Evolutionary conservation across 2,329 filamentous ascomycete genomes (phyloP).

Genomic region (Orbilia brochopaga): DNA sequence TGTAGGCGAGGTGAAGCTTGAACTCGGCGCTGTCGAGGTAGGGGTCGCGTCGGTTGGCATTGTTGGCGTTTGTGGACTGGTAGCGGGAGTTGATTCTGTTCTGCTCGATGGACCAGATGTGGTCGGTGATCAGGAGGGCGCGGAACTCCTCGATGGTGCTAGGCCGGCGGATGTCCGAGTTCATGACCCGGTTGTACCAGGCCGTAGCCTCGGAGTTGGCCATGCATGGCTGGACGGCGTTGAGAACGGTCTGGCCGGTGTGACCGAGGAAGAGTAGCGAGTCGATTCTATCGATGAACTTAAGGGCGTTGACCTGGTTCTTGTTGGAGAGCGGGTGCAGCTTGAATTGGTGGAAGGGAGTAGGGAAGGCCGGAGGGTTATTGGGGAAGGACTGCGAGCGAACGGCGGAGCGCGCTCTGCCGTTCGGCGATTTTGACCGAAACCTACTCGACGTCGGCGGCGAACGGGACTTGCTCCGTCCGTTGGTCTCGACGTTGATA

Average conservation of each 20-base stretch:
- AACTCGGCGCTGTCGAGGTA: constrained; percentile 51
- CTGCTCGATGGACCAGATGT: constrained; percentile 50
- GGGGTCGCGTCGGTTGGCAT: constrained; percentile 41
- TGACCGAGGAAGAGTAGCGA: constrained; percentile 48
- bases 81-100: constrained; percentile 38
- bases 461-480: constrained; percentile 30
- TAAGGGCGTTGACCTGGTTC: constrained; percentile 51
- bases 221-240: constrained; percentile 46
- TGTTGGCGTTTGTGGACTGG: constrained; percentile 32
- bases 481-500: constrained; percentile 28
- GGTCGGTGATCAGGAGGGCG: constrained; percentile 42
- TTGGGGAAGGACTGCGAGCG: constrained; percentile 40
- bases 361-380: constrained; percentile 44
- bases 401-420: constrained; percentile 23
- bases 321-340: constrained; percentile 48
- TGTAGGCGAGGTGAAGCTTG: constrained; percentile 49
- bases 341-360: constrained; percentile 49
- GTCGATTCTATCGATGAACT: constrained; percentile 50
- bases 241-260: constrained; percentile 31
- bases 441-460: constrained; percentile 26
- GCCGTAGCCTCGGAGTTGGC: constrained; percentile 46
- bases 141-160: constrained; percentile 46
- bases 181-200: constrained; percentile 47
- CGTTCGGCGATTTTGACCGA: constrained; percentile 41
- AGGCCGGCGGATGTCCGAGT: constrained; percentile 41